Evolutionary conservation across 768 basidiomycete genomes (phyloP).

Genomic region (Dendrothele bispora): DNA sequence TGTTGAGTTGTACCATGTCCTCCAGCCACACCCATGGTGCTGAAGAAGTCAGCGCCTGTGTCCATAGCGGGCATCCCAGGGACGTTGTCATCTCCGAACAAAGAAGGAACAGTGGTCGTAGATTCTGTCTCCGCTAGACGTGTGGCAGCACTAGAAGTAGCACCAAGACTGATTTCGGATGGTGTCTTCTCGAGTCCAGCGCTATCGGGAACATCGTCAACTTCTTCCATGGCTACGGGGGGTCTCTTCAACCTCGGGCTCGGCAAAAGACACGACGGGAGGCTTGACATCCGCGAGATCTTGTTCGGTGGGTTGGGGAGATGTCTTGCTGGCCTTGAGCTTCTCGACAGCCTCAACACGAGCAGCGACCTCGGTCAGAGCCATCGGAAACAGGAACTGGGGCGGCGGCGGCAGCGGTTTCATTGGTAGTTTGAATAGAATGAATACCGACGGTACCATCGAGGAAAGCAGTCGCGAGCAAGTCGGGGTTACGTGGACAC

Average conservation of each 20-base stretch:
- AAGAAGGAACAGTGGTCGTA: constrained; percentile 80
- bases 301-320: constrained; percentile 32
- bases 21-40: constrained; percentile 61
- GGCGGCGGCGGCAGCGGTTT: constrained; percentile 23
- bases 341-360: constrained; percentile 84
- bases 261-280: constrained; percentile 82
- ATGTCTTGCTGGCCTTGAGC: constrained; percentile 47
- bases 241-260: constrained; percentile 61
- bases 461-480: constrained; percentile 91
- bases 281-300: constrained; percentile 42
- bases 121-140: constrained; percentile 71
- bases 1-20: constrained; percentile 36
- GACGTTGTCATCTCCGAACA: constrained; percentile 78
- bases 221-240: constrained; percentile 36
- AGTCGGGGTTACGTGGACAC: constrained; percentile 87
- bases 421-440: constrained; percentile 88
- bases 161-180: constrained; percentile 71
- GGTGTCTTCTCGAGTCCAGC: constrained; percentile 68
- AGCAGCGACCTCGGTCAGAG: constrained; percentile 75
- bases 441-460: constrained; percentile 93
- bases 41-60: constrained; percentile 86
- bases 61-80: constrained; percentile 66
- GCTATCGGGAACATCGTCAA: too few relatives aligned
- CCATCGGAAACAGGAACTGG: constrained; percentile 53
- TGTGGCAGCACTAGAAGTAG: constrained; percentile 54